Base-by-base conservation (phyloP, 805 yeast genomes). In the Barnettozyma populi region DNA sequence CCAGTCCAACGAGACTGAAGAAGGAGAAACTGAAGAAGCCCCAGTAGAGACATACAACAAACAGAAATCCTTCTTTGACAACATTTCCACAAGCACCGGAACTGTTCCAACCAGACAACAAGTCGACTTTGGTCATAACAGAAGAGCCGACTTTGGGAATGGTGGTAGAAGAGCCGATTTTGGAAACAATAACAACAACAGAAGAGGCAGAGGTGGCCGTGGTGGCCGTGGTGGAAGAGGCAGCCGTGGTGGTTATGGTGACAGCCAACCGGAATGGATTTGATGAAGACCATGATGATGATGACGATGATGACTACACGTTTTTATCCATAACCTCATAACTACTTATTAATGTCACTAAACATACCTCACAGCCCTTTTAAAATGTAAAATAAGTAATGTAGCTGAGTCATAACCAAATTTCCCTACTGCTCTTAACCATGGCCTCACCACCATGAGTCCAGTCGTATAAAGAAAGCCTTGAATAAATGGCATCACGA, bases 1-100 rank as follows among this genome's bases (percentile, higher is more conserved):
- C 78, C 45, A 71, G 65, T 24, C 68, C 34, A 59, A 57, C 23
- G 66, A 64, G 49, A 71, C 65, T 20, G 59, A 61, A 31, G 55
- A 66, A 36, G 44, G 47, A 18, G 53, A 54, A 25, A 51, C 46
- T 11, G 52, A 46, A 2, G 52, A 50, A 20, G 50, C 36, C 16
- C 51, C 44, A 13, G 47, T 43, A 13, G 50, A 52, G 39, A 7
- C 74, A 25, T 94, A 94, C 70, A 78, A 90, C 69, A 89, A 83
- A 65, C 76, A 78, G 59, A 79, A 89, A 13, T 90, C 97, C 2
- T 92, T 94, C 66, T 92, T 92, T 61, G 98, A 94, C 67, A 79
- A 78, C 52, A 79, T 92, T 48, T 85, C 95, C 10, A 78, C 89
- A 10, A 82, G 89, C 4, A 67, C 82, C 35, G 77, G 75, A 45